These are phyloP conservation scores for Aspergillus bombycis DNA, from an alignment of 2,329 filamentous ascomycete species.

Conservation along the genomic window DNA sequence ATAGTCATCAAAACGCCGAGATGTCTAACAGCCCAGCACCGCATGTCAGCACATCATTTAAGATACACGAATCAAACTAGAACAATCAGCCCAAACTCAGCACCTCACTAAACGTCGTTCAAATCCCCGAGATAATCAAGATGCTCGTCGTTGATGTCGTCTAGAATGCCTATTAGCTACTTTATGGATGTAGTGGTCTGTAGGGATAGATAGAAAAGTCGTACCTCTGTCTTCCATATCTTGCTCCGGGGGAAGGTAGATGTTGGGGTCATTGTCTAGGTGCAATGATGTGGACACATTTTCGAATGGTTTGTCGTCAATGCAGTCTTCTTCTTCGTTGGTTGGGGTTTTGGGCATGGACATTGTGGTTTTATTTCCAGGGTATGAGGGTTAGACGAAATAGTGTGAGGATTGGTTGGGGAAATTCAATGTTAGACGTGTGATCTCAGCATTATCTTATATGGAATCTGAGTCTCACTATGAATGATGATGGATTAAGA, in stretches of 20 bases:
- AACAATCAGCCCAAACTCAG: neutral
- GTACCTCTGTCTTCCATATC: neutral
- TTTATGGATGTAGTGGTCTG: neutral
- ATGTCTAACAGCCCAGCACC: neutral
- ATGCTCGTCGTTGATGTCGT: neutral
- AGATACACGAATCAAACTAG: neutral
- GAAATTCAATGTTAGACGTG: neutral
- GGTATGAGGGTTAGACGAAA: neutral
- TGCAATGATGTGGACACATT: neutral
- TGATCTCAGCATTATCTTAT: neutral
- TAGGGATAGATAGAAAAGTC: neutral
- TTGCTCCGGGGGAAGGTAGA: neutral
- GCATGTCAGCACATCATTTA: neutral
- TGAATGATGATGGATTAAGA: neutral
- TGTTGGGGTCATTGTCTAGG: neutral
- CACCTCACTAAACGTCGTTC: neutral
- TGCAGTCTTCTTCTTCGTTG: neutral
- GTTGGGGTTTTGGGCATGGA: neutral
- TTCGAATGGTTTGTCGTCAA: neutral
- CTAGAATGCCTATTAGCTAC: neutral
- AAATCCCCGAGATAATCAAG: neutral
- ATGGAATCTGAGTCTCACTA: neutral
- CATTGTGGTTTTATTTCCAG: neutral
- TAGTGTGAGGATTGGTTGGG: neutral
- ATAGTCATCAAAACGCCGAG: neutral